phyloP scores from a whole-genome alignment of 768 basidiomycete genomes.

The Atractiella rhizophila region DNA sequence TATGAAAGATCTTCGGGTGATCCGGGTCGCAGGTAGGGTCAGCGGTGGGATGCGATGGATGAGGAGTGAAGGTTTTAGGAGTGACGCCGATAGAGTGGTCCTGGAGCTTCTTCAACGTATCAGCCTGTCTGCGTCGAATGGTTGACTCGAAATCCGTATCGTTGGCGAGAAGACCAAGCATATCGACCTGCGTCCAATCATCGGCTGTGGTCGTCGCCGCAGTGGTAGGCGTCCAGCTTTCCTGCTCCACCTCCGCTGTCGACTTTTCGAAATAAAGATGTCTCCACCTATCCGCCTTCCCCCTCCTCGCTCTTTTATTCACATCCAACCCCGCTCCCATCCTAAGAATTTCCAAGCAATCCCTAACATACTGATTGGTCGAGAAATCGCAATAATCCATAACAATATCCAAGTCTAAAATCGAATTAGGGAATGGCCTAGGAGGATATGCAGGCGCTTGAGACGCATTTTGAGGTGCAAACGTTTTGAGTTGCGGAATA shows the following conservation, averaged over 20 bases:
- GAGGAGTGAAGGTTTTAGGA: too few species aligned
- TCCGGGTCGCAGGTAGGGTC: constrained; percentile 56
- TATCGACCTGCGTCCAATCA: background rate
- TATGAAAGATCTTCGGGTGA: constrained; percentile 74
- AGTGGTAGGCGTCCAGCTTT: constrained; percentile 7
- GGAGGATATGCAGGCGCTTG: constrained; percentile 58
- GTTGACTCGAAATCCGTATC: too few species aligned
- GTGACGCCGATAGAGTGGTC: too few species aligned
- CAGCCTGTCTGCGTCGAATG: too few species aligned
- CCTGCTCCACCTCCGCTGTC: constrained; percentile 19
- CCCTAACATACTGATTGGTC: constrained; percentile 70
- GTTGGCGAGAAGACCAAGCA: background rate
- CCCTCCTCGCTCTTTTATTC: constrained; percentile 44
- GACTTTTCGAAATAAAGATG: constrained; percentile 57
- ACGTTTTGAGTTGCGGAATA: constrained; percentile 19
- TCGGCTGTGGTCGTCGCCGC: background rate
- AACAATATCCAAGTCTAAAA: constrained; percentile 68
- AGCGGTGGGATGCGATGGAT: constrained; percentile 34
- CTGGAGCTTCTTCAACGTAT: too few species aligned
- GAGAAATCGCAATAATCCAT: constrained; percentile 87
- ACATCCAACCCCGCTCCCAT: constrained; percentile 71
- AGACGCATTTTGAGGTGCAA: constrained; percentile 27
- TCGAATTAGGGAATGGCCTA: constrained; percentile 55
- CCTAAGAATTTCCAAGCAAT: constrained; percentile 84
- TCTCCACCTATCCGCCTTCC: constrained; percentile 55